Base-by-base conservation (phyloP, 2,329 filamentous ascomycete species). In the Teratosphaeria destructans region DNA sequence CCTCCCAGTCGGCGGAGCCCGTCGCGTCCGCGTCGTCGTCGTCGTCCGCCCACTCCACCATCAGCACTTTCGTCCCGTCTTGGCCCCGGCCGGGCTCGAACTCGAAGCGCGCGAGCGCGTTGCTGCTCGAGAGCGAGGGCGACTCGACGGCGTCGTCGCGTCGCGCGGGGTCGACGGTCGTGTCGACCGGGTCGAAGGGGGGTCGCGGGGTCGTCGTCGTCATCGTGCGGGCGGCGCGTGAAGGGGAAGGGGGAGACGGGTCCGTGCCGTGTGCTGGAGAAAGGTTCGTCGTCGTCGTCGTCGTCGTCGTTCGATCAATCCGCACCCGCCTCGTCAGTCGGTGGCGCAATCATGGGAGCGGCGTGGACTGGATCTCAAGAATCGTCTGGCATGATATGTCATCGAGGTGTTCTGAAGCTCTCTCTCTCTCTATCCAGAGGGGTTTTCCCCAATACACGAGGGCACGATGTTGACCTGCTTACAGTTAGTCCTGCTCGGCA, bases 1-100 rank as follows among this genome's bases (percentile, higher is more conserved):
- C 85, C 60, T 88, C 82, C 90, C 90, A 95, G 61, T 81, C 81
- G 2, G 80, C 81, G 16, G 79, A 64, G 11, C 74, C 74, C 57
- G 77, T 74, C 2, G 76, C 79, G 52, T n/a, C n/a, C n/a, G n/a
- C n/a, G n/a, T 19, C 19, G 19, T 76, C 73, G 61, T 80, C 76
- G 64, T 82, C 81, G 57, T 86, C 83, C 71, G 89, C 85, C 91
- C 91, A 96, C 73, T 96, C 90, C 47, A 95, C 86, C 90, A 96
- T 94, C 67, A 96, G 78, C 63, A 96, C 86, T 77, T 95, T 96
- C 63, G 90, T 95, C 49, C 90, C 90, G 64, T 92, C 87, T 55
- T 66, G 79, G 56, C 85, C 87, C 71, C 82, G 83, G 39, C 85
- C 87, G 0, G 83, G 79, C 74, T 92, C 88, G 71, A 95, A 95